Percentiles rank a stretch among this genome's conserved stretches.
phyloP scores from a whole-genome alignment of 139 green algal species.

The Micractinium sp. region DNA sequence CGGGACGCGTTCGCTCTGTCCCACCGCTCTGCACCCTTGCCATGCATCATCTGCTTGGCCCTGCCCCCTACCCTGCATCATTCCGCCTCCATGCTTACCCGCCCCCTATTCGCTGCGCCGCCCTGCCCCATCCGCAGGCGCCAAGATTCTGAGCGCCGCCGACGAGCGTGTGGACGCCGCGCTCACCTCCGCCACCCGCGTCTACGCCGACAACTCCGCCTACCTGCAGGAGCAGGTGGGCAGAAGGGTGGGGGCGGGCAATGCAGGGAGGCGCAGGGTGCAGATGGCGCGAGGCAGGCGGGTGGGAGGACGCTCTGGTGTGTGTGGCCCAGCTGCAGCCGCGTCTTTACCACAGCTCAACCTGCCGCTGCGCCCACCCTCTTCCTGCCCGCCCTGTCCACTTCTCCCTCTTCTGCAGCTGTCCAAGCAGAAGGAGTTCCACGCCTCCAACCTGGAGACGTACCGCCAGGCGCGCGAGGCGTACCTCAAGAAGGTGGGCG shows the following conservation, averaged over 20 bases:
- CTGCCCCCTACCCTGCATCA: background rate
- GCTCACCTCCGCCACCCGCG: slow-evolving; percentile 17
- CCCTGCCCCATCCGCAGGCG: background rate
- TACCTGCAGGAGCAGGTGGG: slow-evolving; percentile 21
- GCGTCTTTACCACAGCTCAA: no score
- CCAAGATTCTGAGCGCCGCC: slow-evolving; percentile 36
- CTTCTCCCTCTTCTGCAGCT: slow-evolving; percentile 3
- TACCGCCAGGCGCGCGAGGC: slow-evolving; percentile 49
- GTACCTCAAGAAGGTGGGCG: slow-evolving; percentile 53
- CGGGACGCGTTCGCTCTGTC: no score
- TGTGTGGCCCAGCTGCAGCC: no score
- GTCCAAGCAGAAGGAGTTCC: slow-evolving; percentile 48
- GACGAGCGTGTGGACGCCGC: slow-evolving; percentile 46
- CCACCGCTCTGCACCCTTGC: no score
- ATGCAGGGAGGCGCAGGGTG: no score
- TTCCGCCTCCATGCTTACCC: background rate
- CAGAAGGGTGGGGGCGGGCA: no score
- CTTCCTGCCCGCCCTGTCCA: no score
- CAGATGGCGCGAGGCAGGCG: no score
- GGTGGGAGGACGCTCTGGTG: no score
- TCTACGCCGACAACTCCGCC: slow-evolving; percentile 46
- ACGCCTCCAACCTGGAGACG: slow-evolving; percentile 50
- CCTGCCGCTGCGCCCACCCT: no score
- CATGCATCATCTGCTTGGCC: background rate
- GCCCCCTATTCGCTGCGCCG: background rate